Evolutionary conservation across 495 filamentous ascomycete species (phyloP), one percentile per base, ranked within the genome.

Genomic region (Talaromyces trachyspermus): DNA sequence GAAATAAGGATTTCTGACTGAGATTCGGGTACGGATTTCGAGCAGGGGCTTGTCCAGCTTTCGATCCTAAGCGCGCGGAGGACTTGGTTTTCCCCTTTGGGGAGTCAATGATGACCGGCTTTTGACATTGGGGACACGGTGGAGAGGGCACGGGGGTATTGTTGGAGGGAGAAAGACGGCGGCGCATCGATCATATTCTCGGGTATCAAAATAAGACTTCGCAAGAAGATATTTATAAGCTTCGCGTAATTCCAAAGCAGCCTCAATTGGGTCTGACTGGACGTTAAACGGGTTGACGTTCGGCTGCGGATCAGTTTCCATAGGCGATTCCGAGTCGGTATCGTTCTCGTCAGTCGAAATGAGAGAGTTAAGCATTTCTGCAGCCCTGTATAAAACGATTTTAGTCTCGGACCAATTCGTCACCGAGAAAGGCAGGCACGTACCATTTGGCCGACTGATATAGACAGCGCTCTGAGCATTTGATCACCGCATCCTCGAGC

Each of bases 391-490:
- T 23, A 4, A 1, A 26, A 19, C 24, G 4, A 3, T 24, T 30
- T 48, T 24, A 39, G 15, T 18, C n/a, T 43, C 19, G 38, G 46
- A 52, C 17, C 9, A 27, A 22, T 46, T 18, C 29, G 22, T 37
- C 3, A 15, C 5, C 5, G 18, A 40, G 36, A 8, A 40, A 17
- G 30, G 30, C 25, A 17, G 44, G 17, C 18, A 45, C 54, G 35
- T 77, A 96, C 92, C 94, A 97, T 83, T 97, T 99, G 11, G 94
- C 83, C 12, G 89, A 89, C 53, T 96, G 89, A 62, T 95, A 97
- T 2, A 99, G 78, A 69, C 94, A 95, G 59, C 94, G 73, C 54
- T 99, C 94, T 0, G 88, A 92, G 71, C 89, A 96, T 57, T 89
- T 88, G 2, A 95, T 75, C 0, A 88, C 81, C 18, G 91, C 88